phyloP scores from a whole-genome alignment of 2,329 filamentous ascomycete species.

The Bretziella fagacearum region DNA sequence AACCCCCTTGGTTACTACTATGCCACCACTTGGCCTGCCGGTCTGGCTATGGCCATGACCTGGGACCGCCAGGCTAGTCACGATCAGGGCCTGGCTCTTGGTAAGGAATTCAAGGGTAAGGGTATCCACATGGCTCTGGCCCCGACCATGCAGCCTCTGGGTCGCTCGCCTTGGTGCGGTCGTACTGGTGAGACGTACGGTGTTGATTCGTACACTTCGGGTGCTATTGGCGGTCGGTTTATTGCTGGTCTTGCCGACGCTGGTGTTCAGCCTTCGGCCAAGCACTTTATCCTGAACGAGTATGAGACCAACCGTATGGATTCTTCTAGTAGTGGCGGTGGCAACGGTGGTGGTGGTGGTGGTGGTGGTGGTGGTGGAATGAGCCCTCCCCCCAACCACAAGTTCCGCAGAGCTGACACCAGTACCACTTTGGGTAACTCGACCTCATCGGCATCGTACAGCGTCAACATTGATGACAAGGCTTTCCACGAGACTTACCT shows the following conservation, averaged over 20 bases:
- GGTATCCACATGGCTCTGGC: conserved; percentile 59
- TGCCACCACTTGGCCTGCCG: conserved; percentile 62
- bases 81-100: conserved; percentile 50
- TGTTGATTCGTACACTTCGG: conserved; percentile 51
- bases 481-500: conserved; percentile 47
- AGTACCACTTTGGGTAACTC: conserved; percentile 37
- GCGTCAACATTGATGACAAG: conserved; percentile 42
- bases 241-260: conserved; percentile 23
- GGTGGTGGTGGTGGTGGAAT: conserved; percentile 34
- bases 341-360: conserved; percentile 17
- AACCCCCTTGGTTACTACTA: conserved; percentile 44
- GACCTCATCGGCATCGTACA: conserved; percentile 44
- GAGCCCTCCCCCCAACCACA: conserved; percentile 14
- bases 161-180: conserved; percentile 30
- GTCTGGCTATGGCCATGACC: conserved; percentile 60
- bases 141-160: conserved; percentile 23
- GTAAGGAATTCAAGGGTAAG: conserved; percentile 49
- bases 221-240: conserved; percentile 28
- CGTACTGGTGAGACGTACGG: conserved; percentile 49
- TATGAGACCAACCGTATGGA: conserved; percentile 54
- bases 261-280: conserved; percentile 25
- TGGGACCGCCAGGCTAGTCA: conserved; percentile 66
- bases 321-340: too few species aligned
- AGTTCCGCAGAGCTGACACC: conserved; percentile 19
- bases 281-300: conserved; percentile 61